Percentiles rank a stretch among this genome's conserved stretches.
Conservation (phyloP, 805 yeast species). For the Saturnispora mendoncae region DNA sequence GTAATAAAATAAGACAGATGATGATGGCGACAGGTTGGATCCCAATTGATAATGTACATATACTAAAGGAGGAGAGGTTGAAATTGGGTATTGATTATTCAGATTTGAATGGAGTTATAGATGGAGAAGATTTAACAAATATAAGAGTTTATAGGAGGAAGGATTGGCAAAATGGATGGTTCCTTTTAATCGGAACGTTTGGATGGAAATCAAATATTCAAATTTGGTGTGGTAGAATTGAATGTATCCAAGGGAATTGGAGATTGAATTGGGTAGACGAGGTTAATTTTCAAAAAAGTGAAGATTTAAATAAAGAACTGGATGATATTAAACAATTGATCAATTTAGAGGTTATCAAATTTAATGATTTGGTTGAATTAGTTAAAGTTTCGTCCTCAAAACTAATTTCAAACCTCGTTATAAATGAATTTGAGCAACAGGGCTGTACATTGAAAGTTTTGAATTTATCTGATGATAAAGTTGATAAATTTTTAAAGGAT, state of each 20-base stretch:
- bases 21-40: constrained; percentile 65
- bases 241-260: constrained; percentile 46
- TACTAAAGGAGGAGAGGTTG: constrained; percentile 39
- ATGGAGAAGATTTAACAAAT: constrained; percentile 19
- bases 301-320: neutral
- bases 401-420: constrained; percentile 42
- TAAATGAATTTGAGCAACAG: constrained; percentile 38
- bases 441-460: constrained; percentile 32
- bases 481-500: constrained; percentile 16
- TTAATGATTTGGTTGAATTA: constrained; percentile 31
- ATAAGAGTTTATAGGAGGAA: constrained; percentile 36
- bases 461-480: constrained; percentile 17
- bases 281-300: constrained; percentile 11
- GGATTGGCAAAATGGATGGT: constrained; percentile 53
- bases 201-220: constrained; percentile 31
- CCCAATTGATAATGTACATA: constrained; percentile 42
- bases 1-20: constrained; percentile 25
- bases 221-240: constrained; percentile 48
- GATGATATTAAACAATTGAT: constrained; percentile 14
- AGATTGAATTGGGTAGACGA: constrained; percentile 42
- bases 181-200: constrained; percentile 33
- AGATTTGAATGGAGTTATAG: constrained; percentile 19
- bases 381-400: constrained; percentile 38
- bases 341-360: constrained; percentile 15
- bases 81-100: constrained; percentile 32